Base-by-base conservation (phyloP, 768 basidiomycete genomes). In the Ramaria rubella region DNA sequence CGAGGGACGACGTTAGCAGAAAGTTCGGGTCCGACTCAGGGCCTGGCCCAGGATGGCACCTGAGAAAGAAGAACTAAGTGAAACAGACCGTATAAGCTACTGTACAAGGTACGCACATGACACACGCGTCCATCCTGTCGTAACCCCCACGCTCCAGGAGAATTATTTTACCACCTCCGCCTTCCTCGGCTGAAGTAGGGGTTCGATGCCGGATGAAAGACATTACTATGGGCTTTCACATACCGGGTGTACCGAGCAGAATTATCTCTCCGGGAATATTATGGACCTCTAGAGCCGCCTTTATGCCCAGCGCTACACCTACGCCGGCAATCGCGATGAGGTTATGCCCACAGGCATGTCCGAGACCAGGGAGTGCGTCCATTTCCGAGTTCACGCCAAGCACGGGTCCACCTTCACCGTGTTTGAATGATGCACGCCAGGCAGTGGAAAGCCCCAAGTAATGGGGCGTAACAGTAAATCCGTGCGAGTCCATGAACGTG, bases 51-150 rank as follows among this genome's bases (percentile, higher is more conserved):
- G 68, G 60, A 60, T 61, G 65, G 21, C 12, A 42, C 64, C 46
- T 56, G 23, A 7, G 53, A 14, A 24, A 42, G 1, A 4, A 29
- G 5, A 33, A 36, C 12, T 42, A 15, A 43, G 58, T 57, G 30
- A 63, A 33, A 49, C 67, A 58, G 24, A 57, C 59, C 15, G 23
- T 23, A 26, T 27, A 14, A 15, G 15, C 19, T n/a, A 5, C 21
- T 23, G 4, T 3, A 65, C 76, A 59, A 84, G 23, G 11, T 42
- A 42, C 17, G 46, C 12, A 48, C 90, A 90, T 90, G 56, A 91
- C 69, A 64, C 90, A 90, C 5, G 46, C 55, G 21, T 66, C 64
- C 67, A 70, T 68, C 8, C 63, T 61, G 45, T 69, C 62, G 60
- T 71, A 71, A 1, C 62, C 69, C 11, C 69, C 69, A 9, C 58